Evolutionary conservation across 2,329 filamentous ascomycete species (phyloP), one percentile per base, ranked within the genome.

Genomic region (Pyrenophora tritici-repentis): DNA sequence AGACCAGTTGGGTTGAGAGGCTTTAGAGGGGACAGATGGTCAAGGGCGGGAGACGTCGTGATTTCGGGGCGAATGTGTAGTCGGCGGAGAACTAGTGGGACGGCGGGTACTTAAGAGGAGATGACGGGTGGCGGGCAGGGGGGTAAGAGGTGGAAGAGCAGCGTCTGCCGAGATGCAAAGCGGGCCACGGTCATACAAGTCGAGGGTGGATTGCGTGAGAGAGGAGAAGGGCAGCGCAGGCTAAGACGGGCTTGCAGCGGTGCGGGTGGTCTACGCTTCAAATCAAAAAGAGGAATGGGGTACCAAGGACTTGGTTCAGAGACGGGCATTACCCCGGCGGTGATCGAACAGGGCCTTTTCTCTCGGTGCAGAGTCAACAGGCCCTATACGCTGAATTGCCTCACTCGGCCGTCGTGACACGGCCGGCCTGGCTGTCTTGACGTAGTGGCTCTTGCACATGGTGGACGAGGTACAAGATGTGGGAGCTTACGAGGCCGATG

Each of bases 151-250:
- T 64, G 67, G 51, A 56, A 53, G 59, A 56, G 46, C 58, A 58
- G 48, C 42, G 58, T 53, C 47, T 53, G 52, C 53, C 55, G 55
- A 46, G 56, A 58, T 59, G 52, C 50, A 55, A 38, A 59, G 67
- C 64, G 56, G 57, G 57, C 63, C 56, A 63, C 47, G 47, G 59
- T 56, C 50, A 62, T 53, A 61, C 66, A 65, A 55, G 53, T 50
- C 43, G 54, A 58, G 56, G 47, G 59, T 55, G 47, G 62, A 68
- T 64, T 63, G 62, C 62, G 67, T 55, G 26, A 42, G 61, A 61
- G 48, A 16, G 12, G 47, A 35, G 45, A 46, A n/a, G n/a, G n/a
- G n/a, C n/a, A n/a, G n/a, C n/a, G 50, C 55, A 55, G 39, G 42
- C 51, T 55, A 53, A 49, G 54, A 50, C 47, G 56, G 45, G 26